Percentiles rank a stretch among this genome's conserved stretches.
Conservation (phyloP, 2,329 filamentous ascomycete species). For the Ascochyta pisi region DNA sequence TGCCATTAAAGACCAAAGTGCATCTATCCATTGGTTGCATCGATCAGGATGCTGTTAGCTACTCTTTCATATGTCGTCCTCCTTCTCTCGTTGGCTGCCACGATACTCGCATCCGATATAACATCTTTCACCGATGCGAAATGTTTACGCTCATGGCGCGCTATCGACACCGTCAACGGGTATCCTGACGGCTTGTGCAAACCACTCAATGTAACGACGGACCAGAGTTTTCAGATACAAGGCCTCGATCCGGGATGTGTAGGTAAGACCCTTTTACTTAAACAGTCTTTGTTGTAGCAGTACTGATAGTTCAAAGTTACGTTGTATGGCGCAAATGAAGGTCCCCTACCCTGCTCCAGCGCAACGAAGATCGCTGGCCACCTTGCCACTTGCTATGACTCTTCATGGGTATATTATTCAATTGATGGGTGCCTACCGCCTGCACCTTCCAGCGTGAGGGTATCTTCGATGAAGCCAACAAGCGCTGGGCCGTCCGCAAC, state of each 20-base stretch:
- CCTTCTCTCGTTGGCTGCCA: neutral
- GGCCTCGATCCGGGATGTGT: constrained; percentile 34
- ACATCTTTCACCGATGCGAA: constrained; percentile 21
- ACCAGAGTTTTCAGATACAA: constrained; percentile 33
- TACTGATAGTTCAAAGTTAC: constrained; percentile 27
- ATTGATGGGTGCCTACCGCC: constrained; percentile 33
- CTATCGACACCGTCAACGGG: constrained; percentile 23
- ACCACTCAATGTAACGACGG: constrained; percentile 17
- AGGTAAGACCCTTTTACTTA: constrained; percentile 16
- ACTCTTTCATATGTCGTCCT: neutral
- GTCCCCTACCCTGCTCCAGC: constrained; percentile 24
- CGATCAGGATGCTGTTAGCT: neutral
- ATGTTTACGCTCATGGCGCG: constrained; percentile 20
- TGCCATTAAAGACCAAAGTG: too few species aligned
- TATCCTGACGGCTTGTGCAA: constrained; percentile 29
- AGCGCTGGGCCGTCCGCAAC: constrained; percentile 8
- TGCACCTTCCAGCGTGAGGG: constrained; percentile 5
- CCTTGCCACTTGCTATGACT: constrained; percentile 35
- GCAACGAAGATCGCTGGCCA: constrained; percentile 27
- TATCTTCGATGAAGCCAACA: neutral
- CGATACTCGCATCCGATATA: constrained; percentile 18
- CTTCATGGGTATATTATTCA: constrained; percentile 38
- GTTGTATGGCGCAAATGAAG: constrained; percentile 30
- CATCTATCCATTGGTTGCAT: too few species aligned
- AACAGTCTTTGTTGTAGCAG: neutral